Conservation (phyloP, 2,329 filamentous ascomycete species). For the Monosporascus sp. region DNA sequence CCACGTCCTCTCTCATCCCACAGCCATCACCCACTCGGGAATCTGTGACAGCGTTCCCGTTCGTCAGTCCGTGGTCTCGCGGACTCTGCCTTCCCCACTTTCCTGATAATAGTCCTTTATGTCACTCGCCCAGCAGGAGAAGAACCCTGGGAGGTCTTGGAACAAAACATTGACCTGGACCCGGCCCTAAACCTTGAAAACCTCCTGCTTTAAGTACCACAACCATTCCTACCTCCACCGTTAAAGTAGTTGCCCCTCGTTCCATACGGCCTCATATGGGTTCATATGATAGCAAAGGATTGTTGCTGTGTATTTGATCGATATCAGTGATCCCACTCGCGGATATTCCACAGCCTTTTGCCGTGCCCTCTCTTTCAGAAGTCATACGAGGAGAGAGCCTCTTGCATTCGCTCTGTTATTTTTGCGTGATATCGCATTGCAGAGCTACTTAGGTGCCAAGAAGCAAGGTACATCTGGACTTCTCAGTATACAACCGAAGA, state of each 20-base stretch:
- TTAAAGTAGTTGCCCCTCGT: constrained; percentile 17
- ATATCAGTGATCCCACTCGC: background rate
- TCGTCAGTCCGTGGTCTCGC: constrained; percentile 23
- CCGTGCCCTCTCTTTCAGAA: background rate
- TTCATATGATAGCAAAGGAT: background rate
- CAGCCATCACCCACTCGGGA: constrained; percentile 14
- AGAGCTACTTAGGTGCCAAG: constrained; percentile 10
- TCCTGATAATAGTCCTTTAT: constrained; percentile 11
- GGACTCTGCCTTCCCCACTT: constrained; percentile 20
- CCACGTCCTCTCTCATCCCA: constrained; percentile 17
- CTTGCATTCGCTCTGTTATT: constrained; percentile 3
- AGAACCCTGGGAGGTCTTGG: constrained; percentile 5
- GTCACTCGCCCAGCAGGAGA: constrained; percentile 15
- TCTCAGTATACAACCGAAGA: constrained; percentile 10
- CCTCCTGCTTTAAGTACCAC: constrained; percentile 22
- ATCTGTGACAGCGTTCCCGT: constrained; percentile 15
- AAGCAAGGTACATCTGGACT: constrained; percentile 5
- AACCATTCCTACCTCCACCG: constrained; percentile 21
- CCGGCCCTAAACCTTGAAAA: background rate
- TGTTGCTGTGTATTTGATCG: background rate
- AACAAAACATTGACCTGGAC: no score
- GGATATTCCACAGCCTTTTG: background rate
- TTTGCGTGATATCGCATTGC: constrained; percentile 17
- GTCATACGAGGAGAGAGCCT: background rate
- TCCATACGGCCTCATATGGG: no score